A percentile compares a stretch with the other conserved stretches of the same genome.
phyloP scores from a whole-genome alignment of 371 early-diverging fungal species.

The Haplosporangium sp. region DNA sequence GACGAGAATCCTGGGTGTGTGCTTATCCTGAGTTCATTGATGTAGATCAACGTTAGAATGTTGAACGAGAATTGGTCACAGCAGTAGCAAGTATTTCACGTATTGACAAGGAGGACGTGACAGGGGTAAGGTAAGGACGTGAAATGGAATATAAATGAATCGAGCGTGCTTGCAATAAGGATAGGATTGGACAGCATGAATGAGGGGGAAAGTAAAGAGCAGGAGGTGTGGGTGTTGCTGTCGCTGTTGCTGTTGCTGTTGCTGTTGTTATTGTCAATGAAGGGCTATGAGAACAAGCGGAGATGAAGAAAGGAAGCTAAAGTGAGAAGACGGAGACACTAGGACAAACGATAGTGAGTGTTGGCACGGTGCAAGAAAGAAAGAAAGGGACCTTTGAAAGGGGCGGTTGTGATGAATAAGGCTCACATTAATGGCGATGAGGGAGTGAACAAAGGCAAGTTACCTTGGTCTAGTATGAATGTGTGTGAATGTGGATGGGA shows the following conservation, averaged over 20 bases:
- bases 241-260: neutral
- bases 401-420: neutral
- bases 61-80: neutral
- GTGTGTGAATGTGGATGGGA: neutral
- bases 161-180: too few species aligned
- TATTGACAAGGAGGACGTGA: neutral
- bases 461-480: too few species aligned
- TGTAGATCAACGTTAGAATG: neutral
- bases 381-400: constrained; percentile 2
- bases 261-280: neutral
- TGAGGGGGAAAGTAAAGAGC: neutral
- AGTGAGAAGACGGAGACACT: neutral
- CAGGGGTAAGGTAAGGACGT: too few species aligned
- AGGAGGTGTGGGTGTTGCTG: neutral
- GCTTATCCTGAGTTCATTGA: neutral
- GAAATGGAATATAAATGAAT: neutral
- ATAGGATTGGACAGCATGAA: too few species aligned
- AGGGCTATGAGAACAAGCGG: neutral
- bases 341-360: too few species aligned
- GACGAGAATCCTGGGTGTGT: neutral
- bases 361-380: too few species aligned
- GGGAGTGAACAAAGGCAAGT: too few species aligned
- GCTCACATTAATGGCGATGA: too few species aligned
- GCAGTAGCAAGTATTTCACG: too few species aligned
- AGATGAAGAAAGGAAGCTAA: constrained; percentile 1